Evolutionary conservation across 1,284 basidiomycete species (phyloP).

Genomic region (Paramarasmius palmivorus): DNA sequence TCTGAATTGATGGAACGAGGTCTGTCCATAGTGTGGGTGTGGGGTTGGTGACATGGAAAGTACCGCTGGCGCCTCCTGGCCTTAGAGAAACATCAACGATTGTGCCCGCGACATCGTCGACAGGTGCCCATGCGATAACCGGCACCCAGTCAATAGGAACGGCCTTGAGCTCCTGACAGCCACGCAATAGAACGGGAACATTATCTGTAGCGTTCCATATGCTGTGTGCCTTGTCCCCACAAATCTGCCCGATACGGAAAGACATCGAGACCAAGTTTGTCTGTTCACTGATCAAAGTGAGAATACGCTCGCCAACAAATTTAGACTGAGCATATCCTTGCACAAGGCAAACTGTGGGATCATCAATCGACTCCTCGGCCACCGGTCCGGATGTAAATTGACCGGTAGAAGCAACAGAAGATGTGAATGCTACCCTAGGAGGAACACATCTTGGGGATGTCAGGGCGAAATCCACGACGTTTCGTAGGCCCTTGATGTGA

Average conservation of each 20-base stretch:
- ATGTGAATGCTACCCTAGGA: too few species aligned
- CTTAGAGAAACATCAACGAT: constrained; percentile 5
- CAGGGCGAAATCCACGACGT: too few species aligned
- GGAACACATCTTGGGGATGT: too few species aligned
- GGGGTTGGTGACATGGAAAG: constrained; percentile 7
- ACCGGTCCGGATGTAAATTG: not conserved
- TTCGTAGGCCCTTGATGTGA: too few species aligned
- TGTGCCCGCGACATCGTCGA: constrained; percentile 2
- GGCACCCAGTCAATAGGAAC: constrained; percentile 5
- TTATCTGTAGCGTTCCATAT: constrained; percentile 10
- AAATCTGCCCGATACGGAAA: constrained; percentile 6
- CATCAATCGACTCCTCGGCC: constrained; percentile 3
- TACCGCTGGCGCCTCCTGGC: constrained; percentile 1
- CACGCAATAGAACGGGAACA: not conserved
- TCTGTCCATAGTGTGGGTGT: constrained; percentile 5
- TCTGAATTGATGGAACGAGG: constrained; percentile 3
- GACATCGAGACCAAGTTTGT: not conserved
- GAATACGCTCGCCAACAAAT: constrained; percentile 6
- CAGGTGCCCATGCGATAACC: constrained; percentile 5
- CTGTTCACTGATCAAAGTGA: too few species aligned
- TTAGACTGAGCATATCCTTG: constrained; percentile 8
- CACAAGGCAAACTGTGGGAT: constrained; percentile 5
- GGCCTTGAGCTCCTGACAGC: not conserved
- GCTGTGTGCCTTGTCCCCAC: constrained; percentile 2
- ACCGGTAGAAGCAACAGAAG: too few species aligned